These are phyloP conservation scores for Croton setiger DNA, from an alignment of 441 rosid genomes.

Conservation along the genomic window DNA sequence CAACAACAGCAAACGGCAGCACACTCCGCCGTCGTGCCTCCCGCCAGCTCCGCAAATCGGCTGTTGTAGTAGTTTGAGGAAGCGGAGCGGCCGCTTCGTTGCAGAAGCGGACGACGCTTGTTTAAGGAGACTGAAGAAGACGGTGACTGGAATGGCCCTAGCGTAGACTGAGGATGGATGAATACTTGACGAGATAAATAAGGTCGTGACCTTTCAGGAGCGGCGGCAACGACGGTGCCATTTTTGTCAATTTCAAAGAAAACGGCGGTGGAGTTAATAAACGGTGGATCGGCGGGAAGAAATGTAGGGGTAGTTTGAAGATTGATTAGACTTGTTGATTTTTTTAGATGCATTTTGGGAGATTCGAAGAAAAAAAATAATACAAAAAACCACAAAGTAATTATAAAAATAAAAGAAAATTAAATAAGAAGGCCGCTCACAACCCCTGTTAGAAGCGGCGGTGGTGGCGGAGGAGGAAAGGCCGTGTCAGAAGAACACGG, in stretches of 20 bases:
- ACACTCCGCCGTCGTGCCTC: slow-evolving; percentile 50
- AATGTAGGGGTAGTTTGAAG: not conserved
- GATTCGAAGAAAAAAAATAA: not conserved
- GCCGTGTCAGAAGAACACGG: not conserved
- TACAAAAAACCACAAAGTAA: not conserved
- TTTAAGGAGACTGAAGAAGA: not conserved
- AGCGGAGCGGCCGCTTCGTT: not conserved
- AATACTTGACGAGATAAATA: slow-evolving; percentile 3
- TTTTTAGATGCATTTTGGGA: not conserved
- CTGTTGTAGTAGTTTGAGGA: slow-evolving; percentile 11
- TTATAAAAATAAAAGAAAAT: no score
- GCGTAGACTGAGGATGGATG: not conserved
- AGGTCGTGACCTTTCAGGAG: not conserved
- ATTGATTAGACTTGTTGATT: not conserved
- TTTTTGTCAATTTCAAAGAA: not conserved
- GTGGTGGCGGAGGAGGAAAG: not conserved
- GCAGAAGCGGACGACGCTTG: slow-evolving; percentile 18
- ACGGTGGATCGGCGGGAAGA: not conserved
- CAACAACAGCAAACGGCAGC: slow-evolving; percentile 55
- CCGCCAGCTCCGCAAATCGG: slow-evolving; percentile 39
- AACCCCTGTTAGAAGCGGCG: not conserved
- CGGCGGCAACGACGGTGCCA: not conserved
- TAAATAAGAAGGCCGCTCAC: not conserved
- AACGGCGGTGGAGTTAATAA: not conserved
- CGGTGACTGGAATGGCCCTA: not conserved